Base-by-base conservation (phyloP, 257 asterid species). In the Primulina eburnea region DNA sequence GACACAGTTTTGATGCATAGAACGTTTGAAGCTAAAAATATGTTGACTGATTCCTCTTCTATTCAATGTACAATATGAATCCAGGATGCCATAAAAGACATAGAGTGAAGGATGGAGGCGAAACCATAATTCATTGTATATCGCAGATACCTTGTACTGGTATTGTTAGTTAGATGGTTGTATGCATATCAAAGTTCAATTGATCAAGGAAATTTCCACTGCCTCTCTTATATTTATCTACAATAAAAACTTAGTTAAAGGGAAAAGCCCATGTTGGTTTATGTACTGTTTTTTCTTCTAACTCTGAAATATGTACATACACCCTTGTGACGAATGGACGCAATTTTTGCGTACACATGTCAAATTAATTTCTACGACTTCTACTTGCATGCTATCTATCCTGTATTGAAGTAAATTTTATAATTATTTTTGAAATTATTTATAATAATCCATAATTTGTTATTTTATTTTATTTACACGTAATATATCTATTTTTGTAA, bases 31-130 rank as follows among this genome's bases (percentile, higher is more conserved):
- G 71, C 16, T 60, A 35, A 14, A 34, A 8, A 40, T 58, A 11
- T 43, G 3, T 65, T 33, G 37, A n/a, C 66, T 73, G 70, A 60
- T 67, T 50, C 28, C 30, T 68, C 68, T 5, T n/a, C 35, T 50
- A 52, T 28, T 8, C 32, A 58, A 35, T 66, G 52, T 60, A 40
- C 43, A n/a, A 16, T 26, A 9, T 73, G 73, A 50, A 26, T 64
- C 78, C 81, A 84, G 88, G 88, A 84, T 38, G 88, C 88, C 11
- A 37, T 81, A 74, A 84, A 84, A 71, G 88, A 84, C 21, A 50
- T 50, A 20, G 57, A 50, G 57, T 50, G 21, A 50, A 16, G 20
- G 57, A 50, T 50, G 20, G 57, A 50, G 8, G 57, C 8, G 57
- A 47, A 47, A 16, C 21, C 57, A 6, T 43, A 12, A 43, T 14